These are phyloP conservation scores for Scedosporium minutisporum DNA, from an alignment of 2,329 filamentous ascomycete genomes.

Conservation along the genomic window DNA sequence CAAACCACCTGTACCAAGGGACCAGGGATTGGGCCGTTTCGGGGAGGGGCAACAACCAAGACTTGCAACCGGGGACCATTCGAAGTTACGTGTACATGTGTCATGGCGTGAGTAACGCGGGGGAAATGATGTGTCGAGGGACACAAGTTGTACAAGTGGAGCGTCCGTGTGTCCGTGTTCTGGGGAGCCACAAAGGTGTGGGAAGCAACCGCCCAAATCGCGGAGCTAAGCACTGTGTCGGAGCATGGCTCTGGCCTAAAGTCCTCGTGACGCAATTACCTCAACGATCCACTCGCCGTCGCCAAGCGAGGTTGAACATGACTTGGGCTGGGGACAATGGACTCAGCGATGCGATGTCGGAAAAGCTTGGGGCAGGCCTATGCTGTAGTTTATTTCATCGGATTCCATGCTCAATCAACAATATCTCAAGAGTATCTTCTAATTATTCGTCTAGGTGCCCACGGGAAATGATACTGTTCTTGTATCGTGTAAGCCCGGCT, in stretches of 20 bases:
- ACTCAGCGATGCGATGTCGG: too few species aligned
- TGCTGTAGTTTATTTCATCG: too few species aligned
- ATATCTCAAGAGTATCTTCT: too few species aligned
- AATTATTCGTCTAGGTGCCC: too few species aligned
- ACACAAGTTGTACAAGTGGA: background rate
- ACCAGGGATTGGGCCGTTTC: background rate
- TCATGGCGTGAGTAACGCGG: background rate
- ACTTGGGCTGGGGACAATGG: too few species aligned
- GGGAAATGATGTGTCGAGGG: background rate
- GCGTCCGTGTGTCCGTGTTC: background rate
- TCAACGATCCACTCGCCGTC: too few species aligned
- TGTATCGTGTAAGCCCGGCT: too few species aligned
- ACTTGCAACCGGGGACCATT: too few species aligned
- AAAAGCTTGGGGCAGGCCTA: too few species aligned
- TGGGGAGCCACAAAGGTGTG: background rate
- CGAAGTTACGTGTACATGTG: background rate
- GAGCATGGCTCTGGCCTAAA: background rate
- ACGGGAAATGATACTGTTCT: too few species aligned
- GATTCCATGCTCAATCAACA: too few species aligned
- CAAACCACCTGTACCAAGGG: background rate
- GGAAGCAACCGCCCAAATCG: background rate
- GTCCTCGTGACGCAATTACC: constrained; percentile 6
- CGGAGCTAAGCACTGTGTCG: background rate
- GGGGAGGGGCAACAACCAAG: background rate
- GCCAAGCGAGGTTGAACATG: too few species aligned